Evolutionary conservation across 306 rosid genomes (phyloP).

Genomic region (Lotus japonicus): DNA sequence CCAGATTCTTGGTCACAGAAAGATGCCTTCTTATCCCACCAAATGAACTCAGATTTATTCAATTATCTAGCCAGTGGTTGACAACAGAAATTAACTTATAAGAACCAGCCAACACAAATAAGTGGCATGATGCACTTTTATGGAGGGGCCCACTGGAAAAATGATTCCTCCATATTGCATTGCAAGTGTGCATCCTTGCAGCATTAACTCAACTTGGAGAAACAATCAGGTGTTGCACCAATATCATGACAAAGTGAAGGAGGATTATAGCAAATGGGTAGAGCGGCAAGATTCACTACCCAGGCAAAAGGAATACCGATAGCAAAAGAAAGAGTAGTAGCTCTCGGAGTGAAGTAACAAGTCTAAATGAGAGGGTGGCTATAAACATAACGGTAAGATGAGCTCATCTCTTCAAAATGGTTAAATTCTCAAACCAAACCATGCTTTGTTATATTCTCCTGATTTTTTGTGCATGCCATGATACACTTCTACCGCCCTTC

Average conservation of each 20-base stretch:
- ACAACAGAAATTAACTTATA: conserved; percentile 16
- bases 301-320: conserved; percentile 12
- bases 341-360: conserved; percentile 23
- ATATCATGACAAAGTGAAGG: conserved; percentile 4
- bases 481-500: not conserved
- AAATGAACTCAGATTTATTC: conserved; percentile 15
- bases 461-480: conserved; percentile 4
- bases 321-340: conserved; percentile 24
- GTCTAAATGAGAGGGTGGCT: not conserved
- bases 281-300: conserved; percentile 21
- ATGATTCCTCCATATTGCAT: not conserved
- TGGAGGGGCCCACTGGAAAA: conserved; percentile 5
- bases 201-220: conserved; percentile 19
- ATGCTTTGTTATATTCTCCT: not conserved
- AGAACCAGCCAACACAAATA: conserved; percentile 22
- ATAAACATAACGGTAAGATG: conserved; percentile 15
- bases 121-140: conserved; percentile 7
- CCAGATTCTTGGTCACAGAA: conserved; percentile 15
- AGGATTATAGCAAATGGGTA: conserved; percentile 18
- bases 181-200: conserved; percentile 16
- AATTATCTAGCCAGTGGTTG: conserved; percentile 26
- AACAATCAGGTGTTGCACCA: conserved; percentile 18
- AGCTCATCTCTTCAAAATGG: conserved; percentile 21
- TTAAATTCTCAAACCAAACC: conserved; percentile 5
- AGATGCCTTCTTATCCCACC: conserved; percentile 3